phyloP scores from a whole-genome alignment of 2,329 filamentous ascomycete species.

The Diaporthe amygdali region DNA sequence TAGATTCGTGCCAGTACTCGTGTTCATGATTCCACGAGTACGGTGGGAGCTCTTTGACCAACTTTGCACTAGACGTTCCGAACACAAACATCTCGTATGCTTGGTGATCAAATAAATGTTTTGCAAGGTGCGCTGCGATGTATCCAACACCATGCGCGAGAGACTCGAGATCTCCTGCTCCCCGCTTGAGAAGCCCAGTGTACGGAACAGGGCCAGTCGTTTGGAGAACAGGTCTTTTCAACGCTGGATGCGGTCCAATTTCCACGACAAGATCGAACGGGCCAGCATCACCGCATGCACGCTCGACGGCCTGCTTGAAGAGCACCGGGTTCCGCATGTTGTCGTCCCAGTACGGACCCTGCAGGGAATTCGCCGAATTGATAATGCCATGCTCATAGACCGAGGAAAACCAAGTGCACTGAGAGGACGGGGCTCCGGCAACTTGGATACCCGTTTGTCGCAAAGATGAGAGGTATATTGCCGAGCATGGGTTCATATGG shows the following conservation, averaged over 20 bases:
- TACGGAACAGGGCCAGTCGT: conserved; percentile 31
- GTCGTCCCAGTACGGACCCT: conserved; percentile 24
- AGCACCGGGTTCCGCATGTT: conserved; percentile 31
- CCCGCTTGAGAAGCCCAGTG: conserved; percentile 28
- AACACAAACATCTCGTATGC: background rate
- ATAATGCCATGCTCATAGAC: conserved; percentile 31
- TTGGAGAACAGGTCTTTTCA: conserved; percentile 43
- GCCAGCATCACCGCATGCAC: conserved; percentile 33
- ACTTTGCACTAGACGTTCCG: background rate
- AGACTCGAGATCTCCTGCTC: conserved; percentile 25
- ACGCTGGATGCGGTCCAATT: conserved; percentile 41
- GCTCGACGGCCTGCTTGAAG: conserved; percentile 26
- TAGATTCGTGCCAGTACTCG: conserved; percentile 21
- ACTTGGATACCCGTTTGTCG: background rate
- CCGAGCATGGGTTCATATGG: conserved; percentile 36
- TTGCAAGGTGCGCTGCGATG: conserved; percentile 16
- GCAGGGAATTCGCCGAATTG: too few relatives aligned
- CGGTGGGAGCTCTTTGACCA: conserved; percentile 12
- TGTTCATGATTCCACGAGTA: conserved; percentile 24
- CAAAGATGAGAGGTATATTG: conserved; percentile 11
- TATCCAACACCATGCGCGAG: conserved; percentile 26
- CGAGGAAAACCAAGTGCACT: background rate
- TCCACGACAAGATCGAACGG: conserved; percentile 30
- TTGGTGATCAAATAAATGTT: conserved; percentile 14
- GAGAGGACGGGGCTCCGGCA: background rate